A percentile compares a stretch with the other conserved stretches of the same genome.
Conservation (phyloP, 345 rosid species). For the Durio zibethinus region DNA sequence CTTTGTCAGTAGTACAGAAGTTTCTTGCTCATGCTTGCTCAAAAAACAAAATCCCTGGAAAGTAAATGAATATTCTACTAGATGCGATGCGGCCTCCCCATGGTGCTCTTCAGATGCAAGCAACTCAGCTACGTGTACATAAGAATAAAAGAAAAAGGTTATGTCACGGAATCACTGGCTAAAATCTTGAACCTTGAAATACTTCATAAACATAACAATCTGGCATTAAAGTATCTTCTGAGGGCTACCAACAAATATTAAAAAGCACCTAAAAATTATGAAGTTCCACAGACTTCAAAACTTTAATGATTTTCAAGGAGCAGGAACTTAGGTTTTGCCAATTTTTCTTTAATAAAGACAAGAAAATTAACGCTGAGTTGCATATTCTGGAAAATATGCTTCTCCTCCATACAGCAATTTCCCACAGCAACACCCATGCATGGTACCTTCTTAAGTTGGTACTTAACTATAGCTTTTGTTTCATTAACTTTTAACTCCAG, state of each 20-base stretch:
- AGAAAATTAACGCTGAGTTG: conserved; percentile 68
- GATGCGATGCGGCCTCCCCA: conserved; percentile 60
- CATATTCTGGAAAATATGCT: conserved; percentile 70
- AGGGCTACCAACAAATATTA: too few species aligned
- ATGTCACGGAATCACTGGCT: not conserved
- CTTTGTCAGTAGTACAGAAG: not conserved
- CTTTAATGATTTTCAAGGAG: not conserved
- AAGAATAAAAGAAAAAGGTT: not conserved
- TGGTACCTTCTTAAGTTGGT: conserved; percentile 64
- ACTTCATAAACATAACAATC: not conserved
- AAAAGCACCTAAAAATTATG: too few species aligned
- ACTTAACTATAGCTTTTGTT: conserved; percentile 60
- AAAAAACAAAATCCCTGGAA: not conserved
- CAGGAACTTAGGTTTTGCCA: conserved; percentile 56
- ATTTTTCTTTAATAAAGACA: conserved; percentile 64
- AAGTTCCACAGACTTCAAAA: too few species aligned
- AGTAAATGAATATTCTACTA: conserved; percentile 13
- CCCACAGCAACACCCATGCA: conserved; percentile 80
- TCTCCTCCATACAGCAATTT: conserved; percentile 60
- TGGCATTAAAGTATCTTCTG: not conserved
- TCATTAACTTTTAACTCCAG: conserved; percentile 63
- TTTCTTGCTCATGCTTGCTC: not conserved
- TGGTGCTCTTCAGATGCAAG: conserved; percentile 59
- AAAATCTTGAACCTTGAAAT: not conserved
- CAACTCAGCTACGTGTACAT: conserved; percentile 44